Evolutionary conservation across 352 stramenopile genomes (phyloP).

Genomic region (Phytophthora pluvialis): DNA sequence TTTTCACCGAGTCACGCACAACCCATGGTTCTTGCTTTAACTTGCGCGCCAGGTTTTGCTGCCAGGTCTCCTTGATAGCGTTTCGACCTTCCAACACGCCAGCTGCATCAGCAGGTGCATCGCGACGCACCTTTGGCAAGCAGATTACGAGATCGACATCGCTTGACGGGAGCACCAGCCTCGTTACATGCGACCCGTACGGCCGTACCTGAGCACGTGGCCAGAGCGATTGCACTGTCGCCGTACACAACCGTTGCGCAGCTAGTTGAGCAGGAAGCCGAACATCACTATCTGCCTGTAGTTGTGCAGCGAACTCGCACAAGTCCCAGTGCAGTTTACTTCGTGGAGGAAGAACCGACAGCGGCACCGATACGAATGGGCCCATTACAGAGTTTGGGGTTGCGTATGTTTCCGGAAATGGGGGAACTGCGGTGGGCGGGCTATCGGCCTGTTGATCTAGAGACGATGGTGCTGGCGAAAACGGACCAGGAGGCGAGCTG

Average conservation of each 20-base stretch:
- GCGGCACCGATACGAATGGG: constrained; percentile 84
- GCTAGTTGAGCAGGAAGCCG: constrained; percentile 77
- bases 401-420: constrained; percentile 51
- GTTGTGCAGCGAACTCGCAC: constrained; percentile 83
- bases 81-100: constrained; percentile 97
- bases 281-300: constrained; percentile 77
- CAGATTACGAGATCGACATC: constrained; percentile 98
- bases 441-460: constrained; percentile 34
- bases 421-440: constrained; percentile 25
- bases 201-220: constrained; percentile 96
- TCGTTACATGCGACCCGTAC: constrained; percentile 97
- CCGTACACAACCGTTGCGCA: constrained; percentile 77
- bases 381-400: constrained; percentile 62
- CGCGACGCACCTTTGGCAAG: constrained; percentile 96
- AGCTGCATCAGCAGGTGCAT: constrained; percentile 94
- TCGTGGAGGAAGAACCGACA: constrained; percentile 82
- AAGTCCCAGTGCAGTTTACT: constrained; percentile 90
- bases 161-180: constrained; percentile 95
- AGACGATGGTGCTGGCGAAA: constrained; percentile 46
- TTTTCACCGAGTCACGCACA: constrained; percentile 94
- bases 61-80: constrained; percentile 98
- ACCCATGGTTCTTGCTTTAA: constrained; percentile 94
- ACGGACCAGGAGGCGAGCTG: constrained; percentile 37
- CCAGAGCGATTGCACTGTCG: constrained; percentile 91
- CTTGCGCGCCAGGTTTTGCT: constrained; percentile 96